Conservation (phyloP, 495 filamentous ascomycete species). For the Neurospora sp. region DNA sequence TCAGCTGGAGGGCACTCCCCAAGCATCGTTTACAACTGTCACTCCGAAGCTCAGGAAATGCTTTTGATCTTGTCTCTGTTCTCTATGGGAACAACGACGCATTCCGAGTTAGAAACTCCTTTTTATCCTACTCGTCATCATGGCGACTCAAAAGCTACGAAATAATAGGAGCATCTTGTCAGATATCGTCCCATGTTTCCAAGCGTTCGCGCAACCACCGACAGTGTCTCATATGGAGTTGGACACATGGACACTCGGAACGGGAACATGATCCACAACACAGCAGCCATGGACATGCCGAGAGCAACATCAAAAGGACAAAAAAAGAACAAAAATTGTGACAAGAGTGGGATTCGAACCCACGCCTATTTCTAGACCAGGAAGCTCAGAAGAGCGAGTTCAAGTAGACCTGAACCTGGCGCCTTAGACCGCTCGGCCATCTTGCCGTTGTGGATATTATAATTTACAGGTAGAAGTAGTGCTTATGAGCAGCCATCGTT, state of each 20-base stretch:
- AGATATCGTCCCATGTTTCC: neutral
- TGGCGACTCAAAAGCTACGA: neutral
- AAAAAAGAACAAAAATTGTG: neutral
- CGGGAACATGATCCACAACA: neutral
- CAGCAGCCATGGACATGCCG: neutral
- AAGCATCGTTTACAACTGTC: neutral
- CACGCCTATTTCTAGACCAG: slow-evolving; percentile 1
- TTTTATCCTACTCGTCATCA: neutral
- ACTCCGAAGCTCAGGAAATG: neutral
- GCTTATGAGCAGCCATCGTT: neutral
- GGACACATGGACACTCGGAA: neutral
- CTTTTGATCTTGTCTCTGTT: neutral
- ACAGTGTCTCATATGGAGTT: neutral
- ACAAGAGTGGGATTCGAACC: slow-evolving; percentile 12
- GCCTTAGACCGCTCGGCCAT: neutral
- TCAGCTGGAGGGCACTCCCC: neutral
- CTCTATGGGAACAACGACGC: neutral
- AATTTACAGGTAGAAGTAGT: neutral
- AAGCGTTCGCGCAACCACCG: neutral
- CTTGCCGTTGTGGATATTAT: neutral
- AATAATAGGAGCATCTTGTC: neutral
- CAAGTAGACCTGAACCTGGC: neutral
- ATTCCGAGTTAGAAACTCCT: neutral
- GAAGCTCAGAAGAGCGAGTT: neutral
- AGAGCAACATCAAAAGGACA: neutral